Base-by-base conservation (phyloP, 2,329 filamentous ascomycete genomes). In the Davidsoniella australis region DNA sequence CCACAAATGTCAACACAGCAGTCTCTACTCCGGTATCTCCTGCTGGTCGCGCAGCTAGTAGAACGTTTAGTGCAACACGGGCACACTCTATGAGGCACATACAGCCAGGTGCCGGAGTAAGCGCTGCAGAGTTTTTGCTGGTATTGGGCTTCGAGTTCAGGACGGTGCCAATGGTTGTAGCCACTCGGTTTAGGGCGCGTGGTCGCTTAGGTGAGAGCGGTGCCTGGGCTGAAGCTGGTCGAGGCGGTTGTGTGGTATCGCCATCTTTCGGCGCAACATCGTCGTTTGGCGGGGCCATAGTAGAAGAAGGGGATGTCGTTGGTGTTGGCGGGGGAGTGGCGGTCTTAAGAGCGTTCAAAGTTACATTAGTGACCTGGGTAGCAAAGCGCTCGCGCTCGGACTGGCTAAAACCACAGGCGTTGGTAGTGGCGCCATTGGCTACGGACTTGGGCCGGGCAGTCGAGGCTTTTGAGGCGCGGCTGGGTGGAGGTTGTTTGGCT, bases 361-460 rank as follows among this genome's bases (percentile, higher is more conserved):
- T 71, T 5, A 69, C 67, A 60, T 88, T 89, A 57, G 86, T 76
- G 36, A 85, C 69, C 54, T 86, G 75, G 0, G 82, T 85, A 10
- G 83, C 82, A 36, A 88, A 64, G 41, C 75, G 68, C 46, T 77
- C 78, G 60, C 72, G 76, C 51, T 85, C 80, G 56, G 72, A 75
- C 4, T 68, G 59, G 4, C 71, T 65, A 26, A 81, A 61, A 43
- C 65, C 63, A 46, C 18, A 63, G 3, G 18, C 5, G 14, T 41
- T 41, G 12, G 37, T 48, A 33, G 29, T 12, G 14, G 46, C 12
- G 18, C 38, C 12, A 26, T 42, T 49, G 14, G 47, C 23, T 14
- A 36, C 44, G 23, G 45, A 66, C 64, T 33, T 62, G 61, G 41
- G 60, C 61, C 33, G 68, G 55, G 56, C 48, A 18, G 54, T 62